Evolutionary conservation across 1,284 basidiomycete species (phyloP).

Genomic region (Pholiota adiposa): DNA sequence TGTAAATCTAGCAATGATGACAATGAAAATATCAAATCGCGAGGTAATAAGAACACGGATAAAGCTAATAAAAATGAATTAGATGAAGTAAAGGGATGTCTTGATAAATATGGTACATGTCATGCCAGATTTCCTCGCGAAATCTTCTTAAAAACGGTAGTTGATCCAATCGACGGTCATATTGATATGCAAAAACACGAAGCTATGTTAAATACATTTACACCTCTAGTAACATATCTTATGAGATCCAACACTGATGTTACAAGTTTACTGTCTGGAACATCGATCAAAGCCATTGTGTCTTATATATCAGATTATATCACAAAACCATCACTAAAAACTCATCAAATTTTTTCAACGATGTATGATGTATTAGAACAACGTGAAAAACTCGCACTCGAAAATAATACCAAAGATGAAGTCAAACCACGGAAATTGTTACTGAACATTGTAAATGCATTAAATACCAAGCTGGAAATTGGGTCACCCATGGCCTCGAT

Average conservation of each 20-base stretch:
- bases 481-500: constrained; percentile 32
- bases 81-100: constrained; percentile 11
- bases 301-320: constrained; percentile 38
- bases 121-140: constrained; percentile 30
- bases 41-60: not conserved
- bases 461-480: constrained; percentile 32
- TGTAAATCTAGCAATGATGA: not conserved
- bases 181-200: constrained; percentile 23
- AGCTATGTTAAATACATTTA: constrained; percentile 21
- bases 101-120: constrained; percentile 15
- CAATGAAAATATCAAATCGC: not conserved
- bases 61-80: not conserved
- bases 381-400: constrained; percentile 23
- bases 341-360: constrained; percentile 35
- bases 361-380: constrained; percentile 27
- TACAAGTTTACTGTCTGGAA: constrained; percentile 21
- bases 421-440: constrained; percentile 32
- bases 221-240: constrained; percentile 1
- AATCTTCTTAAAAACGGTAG: constrained; percentile 7
- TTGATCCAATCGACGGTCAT: constrained; percentile 24
- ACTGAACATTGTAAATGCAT: constrained; percentile 33
- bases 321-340: constrained; percentile 34
- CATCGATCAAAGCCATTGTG: constrained; percentile 34
- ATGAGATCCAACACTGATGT: not conserved
- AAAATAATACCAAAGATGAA: too few species aligned